Percentiles rank a stretch among this genome's conserved stretches.
Evolutionary conservation across 768 basidiomycete species (phyloP).

Genomic region (Phylloporus sp.): DNA sequence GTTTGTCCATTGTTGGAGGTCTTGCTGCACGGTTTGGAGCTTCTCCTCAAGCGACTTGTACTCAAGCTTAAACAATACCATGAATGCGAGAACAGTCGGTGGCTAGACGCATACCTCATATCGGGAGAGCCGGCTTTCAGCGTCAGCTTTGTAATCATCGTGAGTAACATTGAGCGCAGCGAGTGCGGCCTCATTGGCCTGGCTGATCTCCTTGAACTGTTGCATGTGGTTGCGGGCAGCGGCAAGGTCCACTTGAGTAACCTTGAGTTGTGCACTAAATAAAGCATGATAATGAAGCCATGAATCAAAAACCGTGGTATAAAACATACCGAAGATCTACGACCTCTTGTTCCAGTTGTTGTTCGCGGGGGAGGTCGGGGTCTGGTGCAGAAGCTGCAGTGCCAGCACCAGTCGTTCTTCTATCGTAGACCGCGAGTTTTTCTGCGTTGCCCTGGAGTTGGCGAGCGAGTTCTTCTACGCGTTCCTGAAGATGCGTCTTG

Average conservation of each 20-base stretch:
- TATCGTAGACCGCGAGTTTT: slow-evolving; percentile 85
- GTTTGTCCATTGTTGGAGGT: slow-evolving; percentile 44
- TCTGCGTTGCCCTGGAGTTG: slow-evolving; percentile 76
- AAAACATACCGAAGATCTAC: slow-evolving; percentile 71
- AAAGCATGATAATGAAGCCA: neutral
- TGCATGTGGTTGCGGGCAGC: slow-evolving; percentile 68
- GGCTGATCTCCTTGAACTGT: slow-evolving; percentile 84
- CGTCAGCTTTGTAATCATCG: slow-evolving; percentile 74
- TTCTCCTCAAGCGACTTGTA: slow-evolving; percentile 60
- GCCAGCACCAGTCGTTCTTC: slow-evolving; percentile 40
- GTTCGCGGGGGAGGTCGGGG: slow-evolving; percentile 58
- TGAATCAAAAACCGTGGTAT: neutral
- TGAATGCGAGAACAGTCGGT: neutral
- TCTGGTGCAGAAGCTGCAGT: slow-evolving; percentile 35
- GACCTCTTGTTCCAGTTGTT: slow-evolving; percentile 79
- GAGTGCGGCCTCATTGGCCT: slow-evolving; percentile 76
- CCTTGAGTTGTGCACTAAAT: slow-evolving; percentile 66
- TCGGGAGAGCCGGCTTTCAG: slow-evolving; percentile 62
- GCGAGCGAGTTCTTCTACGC: slow-evolving; percentile 40
- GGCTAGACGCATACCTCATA: slow-evolving; percentile 51
- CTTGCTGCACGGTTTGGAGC: slow-evolving; percentile 49
- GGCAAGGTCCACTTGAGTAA: slow-evolving; percentile 72
- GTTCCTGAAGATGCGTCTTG: slow-evolving; percentile 74
- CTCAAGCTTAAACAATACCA: slow-evolving; percentile 50
- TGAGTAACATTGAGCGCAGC: slow-evolving; percentile 64